Percentiles rank a stretch among this genome's conserved stretches.
Evolutionary conservation across 2,329 filamentous ascomycete genomes (phyloP).

Genomic region (Botrytis deweyae): DNA sequence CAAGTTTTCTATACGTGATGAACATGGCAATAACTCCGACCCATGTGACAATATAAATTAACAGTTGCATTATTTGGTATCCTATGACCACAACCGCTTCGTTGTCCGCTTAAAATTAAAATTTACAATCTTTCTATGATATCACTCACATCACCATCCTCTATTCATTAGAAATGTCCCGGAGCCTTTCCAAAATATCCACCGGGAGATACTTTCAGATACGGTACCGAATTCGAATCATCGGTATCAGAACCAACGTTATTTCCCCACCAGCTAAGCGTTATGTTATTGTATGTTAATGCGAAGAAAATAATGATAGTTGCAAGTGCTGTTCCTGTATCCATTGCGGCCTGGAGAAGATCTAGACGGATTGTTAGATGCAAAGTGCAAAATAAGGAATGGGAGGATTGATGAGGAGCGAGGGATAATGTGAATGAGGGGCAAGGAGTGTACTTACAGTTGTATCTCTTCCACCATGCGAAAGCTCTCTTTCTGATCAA

Average conservation of each 20-base stretch:
- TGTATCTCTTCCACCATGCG: conserved; percentile 51
- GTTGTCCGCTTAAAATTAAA: background rate
- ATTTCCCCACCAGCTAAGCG: conserved; percentile 43
- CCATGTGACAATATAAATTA: background rate
- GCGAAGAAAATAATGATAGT: conserved; percentile 56
- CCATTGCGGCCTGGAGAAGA: conserved; percentile 49
- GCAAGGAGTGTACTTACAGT: background rate
- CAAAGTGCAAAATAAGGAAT: background rate
- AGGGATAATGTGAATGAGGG: background rate
- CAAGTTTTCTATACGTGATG: background rate
- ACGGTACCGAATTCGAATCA: conserved; percentile 13
- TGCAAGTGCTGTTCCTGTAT: conserved; percentile 50
- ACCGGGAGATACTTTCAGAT: background rate
- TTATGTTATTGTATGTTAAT: conserved; percentile 46
- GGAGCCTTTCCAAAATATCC: background rate
- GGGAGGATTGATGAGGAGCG: background rate
- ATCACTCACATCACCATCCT: background rate
- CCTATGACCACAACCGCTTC: background rate
- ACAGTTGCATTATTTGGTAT: background rate
- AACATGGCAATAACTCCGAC: background rate
- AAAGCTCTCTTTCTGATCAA: conserved; percentile 48
- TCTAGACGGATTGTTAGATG: conserved; percentile 34
- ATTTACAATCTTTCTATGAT: background rate
- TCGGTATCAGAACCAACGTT: conserved; percentile 11
- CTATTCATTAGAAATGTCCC: background rate